Conservation (phyloP, 1,284 basidiomycete genomes). For the Microbotryomycetes sp. region DNA sequence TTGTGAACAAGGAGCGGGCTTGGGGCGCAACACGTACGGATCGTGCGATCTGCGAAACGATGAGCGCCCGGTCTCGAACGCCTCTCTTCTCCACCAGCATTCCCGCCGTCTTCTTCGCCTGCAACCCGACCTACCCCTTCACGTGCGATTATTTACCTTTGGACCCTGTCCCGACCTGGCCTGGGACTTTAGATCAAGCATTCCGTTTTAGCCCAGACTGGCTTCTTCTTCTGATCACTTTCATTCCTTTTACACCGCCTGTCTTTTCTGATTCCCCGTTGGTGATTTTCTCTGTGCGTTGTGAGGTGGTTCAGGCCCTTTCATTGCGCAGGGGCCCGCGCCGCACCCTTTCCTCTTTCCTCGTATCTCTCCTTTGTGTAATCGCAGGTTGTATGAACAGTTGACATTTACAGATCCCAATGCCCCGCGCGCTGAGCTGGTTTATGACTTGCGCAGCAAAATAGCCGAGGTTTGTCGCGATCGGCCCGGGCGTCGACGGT, state of each 20-base stretch:
- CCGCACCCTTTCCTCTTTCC: not conserved
- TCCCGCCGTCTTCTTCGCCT: not conserved
- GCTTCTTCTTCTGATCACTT: too few relatives aligned
- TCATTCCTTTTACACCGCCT: too few relatives aligned
- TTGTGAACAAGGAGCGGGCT: slow-evolving; percentile 26
- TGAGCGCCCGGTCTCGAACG: not conserved
- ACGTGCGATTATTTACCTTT: too few relatives aligned
- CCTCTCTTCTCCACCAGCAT: not conserved
- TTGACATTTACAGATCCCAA: not conserved
- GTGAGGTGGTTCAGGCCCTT: not conserved
- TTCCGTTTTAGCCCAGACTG: too few relatives aligned
- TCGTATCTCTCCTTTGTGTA: not conserved
- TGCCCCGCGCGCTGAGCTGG: not conserved
- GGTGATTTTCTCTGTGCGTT: not conserved
- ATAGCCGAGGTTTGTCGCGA: not conserved
- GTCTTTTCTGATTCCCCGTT: too few relatives aligned
- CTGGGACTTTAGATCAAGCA: too few relatives aligned
- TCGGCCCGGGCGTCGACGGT: too few relatives aligned
- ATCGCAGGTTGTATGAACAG: not conserved
- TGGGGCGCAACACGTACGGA: too few relatives aligned
- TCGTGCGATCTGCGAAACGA: too few relatives aligned
- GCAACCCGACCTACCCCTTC: too few relatives aligned
- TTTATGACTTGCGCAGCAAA: not conserved
- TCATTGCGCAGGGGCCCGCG: not conserved
- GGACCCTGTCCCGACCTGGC: too few relatives aligned